phyloP scores from a whole-genome alignment of 805 yeast species.

The Brettanomyces custersianus region DNA sequence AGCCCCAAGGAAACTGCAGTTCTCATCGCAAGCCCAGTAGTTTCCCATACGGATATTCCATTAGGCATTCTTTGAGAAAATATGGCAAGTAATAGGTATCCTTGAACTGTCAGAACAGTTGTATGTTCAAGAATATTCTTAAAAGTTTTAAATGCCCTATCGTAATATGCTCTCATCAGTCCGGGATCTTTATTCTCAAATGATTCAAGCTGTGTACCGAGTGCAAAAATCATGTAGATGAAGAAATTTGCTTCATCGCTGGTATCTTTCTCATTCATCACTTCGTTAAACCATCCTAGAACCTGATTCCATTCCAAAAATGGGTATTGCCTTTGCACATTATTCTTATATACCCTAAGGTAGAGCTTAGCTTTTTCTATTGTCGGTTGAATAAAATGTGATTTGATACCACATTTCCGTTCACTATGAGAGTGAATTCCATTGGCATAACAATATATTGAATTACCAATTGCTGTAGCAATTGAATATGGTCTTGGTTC shows the following conservation, averaged over 20 bases:
- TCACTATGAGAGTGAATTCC: not conserved
- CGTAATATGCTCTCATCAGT: constrained; percentile 22
- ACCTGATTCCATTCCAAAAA: constrained; percentile 25
- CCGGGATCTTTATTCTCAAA: constrained; percentile 6
- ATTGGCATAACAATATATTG: constrained; percentile 14
- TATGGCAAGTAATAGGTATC: constrained; percentile 21
- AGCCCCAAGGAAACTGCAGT: constrained; percentile 24
- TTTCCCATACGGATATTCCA: constrained; percentile 26
- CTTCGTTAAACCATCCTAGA: constrained; percentile 13
- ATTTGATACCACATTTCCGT: not conserved
- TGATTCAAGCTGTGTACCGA: constrained; percentile 19
- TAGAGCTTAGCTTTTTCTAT: constrained; percentile 8
- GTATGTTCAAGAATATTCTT: constrained; percentile 16
- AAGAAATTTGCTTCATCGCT: constrained; percentile 13
- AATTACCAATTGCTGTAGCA: constrained; percentile 21
- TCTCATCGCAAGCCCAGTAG: constrained; percentile 24
- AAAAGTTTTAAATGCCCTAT: constrained; percentile 22
- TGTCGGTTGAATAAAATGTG: not conserved
- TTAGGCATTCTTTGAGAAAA: constrained; percentile 28
- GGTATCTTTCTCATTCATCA: constrained; percentile 8
- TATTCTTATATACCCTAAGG: constrained; percentile 17
- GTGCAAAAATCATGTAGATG: constrained; percentile 25
- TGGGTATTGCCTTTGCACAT: constrained; percentile 28
- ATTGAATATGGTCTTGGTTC: constrained; percentile 25
- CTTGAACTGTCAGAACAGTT: constrained; percentile 24